phyloP scores from a whole-genome alignment of 106 monocot genomes.

The Vanilla planifolia region DNA sequence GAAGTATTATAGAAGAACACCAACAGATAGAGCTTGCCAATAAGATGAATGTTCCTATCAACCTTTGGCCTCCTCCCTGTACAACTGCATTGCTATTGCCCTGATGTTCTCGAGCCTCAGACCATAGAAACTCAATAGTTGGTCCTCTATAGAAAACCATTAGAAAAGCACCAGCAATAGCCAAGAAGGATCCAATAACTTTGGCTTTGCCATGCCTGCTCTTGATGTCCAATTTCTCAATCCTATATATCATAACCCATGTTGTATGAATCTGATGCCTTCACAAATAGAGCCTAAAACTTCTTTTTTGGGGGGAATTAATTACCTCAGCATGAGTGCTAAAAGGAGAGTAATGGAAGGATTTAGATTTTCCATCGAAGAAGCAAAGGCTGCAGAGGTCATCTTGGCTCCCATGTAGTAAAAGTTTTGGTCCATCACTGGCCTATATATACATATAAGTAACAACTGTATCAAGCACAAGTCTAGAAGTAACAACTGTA shows the following conservation, averaged over 20 bases:
- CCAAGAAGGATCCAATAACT: slow-evolving; percentile 52
- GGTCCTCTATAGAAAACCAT: slow-evolving; percentile 81
- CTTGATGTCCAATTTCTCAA: slow-evolving; percentile 58
- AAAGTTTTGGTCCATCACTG: slow-evolving; percentile 83
- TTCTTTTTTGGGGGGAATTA: too few species aligned
- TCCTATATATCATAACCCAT: too few species aligned
- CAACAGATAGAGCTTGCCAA: not conserved
- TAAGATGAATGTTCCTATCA: not conserved
- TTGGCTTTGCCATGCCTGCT: slow-evolving; percentile 45
- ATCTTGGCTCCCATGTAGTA: slow-evolving; percentile 70
- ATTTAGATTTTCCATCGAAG: slow-evolving; percentile 68
- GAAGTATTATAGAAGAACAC: not conserved
- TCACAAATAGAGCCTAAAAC: too few species aligned
- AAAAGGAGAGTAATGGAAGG: slow-evolving; percentile 59
- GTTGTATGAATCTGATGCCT: too few species aligned
- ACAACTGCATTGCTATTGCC: slow-evolving; percentile 9
- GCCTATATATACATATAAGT: too few species aligned
- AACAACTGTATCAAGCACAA: too few species aligned
- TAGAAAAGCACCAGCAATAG: slow-evolving; percentile 52
- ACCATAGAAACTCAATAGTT: slow-evolving; percentile 32
- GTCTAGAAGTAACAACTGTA: too few species aligned
- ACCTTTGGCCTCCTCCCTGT: not conserved
- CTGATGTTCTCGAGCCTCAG: slow-evolving; percentile 25
- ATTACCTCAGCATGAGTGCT: slow-evolving; percentile 45
- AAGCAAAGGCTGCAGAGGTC: slow-evolving; percentile 70